Percentiles rank a stretch among this genome's conserved stretches.
Conservation (phyloP, 768 basidiomycete genomes). For the Lactifluus piperatus region DNA sequence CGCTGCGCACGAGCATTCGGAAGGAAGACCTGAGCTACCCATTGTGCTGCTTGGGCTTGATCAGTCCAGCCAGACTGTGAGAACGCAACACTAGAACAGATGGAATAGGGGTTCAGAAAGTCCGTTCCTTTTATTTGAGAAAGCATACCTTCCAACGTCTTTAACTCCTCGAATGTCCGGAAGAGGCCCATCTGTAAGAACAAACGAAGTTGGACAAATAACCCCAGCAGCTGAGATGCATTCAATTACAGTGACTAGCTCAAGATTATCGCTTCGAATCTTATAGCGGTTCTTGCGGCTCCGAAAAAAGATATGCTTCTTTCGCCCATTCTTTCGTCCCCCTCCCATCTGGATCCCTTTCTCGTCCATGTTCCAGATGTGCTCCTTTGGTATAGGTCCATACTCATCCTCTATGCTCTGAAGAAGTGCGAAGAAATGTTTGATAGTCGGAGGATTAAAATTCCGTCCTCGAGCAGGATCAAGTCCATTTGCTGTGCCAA, state of each 20-base stretch:
- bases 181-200: not conserved
- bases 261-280: not conserved
- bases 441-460: too few relatives aligned
- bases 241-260: not conserved
- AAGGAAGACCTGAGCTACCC: not conserved
- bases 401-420: too few relatives aligned
- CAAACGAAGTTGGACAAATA: not conserved
- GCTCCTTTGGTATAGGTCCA: too few relatives aligned
- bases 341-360: not conserved
- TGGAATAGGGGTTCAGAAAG: too few relatives aligned
- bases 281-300: not conserved
- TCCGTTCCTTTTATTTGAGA: too few relatives aligned
- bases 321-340: not conserved
- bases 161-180: not conserved
- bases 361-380: conserved; percentile 1
- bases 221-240: not conserved
- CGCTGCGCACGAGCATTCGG: not conserved
- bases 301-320: not conserved
- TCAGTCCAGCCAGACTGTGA: not conserved
- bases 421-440: too few relatives aligned
- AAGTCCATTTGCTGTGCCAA: too few relatives aligned
- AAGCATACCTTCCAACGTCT: not conserved
- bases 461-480: too few relatives aligned
- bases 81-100: too few relatives aligned
- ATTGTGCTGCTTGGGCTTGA: not conserved